Evolutionary conservation across 2,329 filamentous ascomycete species (phyloP), one percentile per base, ranked within the genome.

Genomic region (Camptophora hylomeconis): DNA sequence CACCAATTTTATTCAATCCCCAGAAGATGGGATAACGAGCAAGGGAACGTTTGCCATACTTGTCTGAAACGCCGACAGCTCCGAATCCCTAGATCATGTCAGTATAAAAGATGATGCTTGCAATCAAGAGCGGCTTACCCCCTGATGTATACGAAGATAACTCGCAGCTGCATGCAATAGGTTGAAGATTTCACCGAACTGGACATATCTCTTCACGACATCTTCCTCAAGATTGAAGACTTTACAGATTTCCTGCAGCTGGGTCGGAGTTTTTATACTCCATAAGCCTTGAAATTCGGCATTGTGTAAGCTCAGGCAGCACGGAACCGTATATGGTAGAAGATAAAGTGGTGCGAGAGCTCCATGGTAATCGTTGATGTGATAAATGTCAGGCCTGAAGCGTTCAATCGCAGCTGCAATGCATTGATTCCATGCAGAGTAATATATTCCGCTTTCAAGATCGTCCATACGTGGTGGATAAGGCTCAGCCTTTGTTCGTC

Each of bases 391-490:
- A 34, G 73, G 57, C 0, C 67, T 61, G 46, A 78, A 79, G 10
- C 74, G 65, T 32, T 64, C 62, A 39, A 76, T 66, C 1, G 71
- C 56, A 39, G 73, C 62, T 5, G 73, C 71, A 41, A 79, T 76
- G 46, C 74, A 79, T 48, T 72, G 69, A 39, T 79, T 79, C 74
- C 74, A 79, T 3, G 71, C 72, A 2, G 70, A 75, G 46, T 78
- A 78, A 50, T 76, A 75, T 24, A 79, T 69, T 7, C 73, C 74
- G 38, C 65, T 72, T 37, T 75, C 70, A 30, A 78, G 58, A 45
- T 79, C 73, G 46, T 79, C 74, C 74, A 79, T 79, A 17, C 73
- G 65, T 19, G 71, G 58, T 10, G 74, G 73, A 42, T 78, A 78
- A 0, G 73, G 73, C 37, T 77, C 69, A 12, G 64, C 56, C 41